phyloP scores from a whole-genome alignment of 1,284 basidiomycete genomes.

The Cryptococcus sp. region DNA sequence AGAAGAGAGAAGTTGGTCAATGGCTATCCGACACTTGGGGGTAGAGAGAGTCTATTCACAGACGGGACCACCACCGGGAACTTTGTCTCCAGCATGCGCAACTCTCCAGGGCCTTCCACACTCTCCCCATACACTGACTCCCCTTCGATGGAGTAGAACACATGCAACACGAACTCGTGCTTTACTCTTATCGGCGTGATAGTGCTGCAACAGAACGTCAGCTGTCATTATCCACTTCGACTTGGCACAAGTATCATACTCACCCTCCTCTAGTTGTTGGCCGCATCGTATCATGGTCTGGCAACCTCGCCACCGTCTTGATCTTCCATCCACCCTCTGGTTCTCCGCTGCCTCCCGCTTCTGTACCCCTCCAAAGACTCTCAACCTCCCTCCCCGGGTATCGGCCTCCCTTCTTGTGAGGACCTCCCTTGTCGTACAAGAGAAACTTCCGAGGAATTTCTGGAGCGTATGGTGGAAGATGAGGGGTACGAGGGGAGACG shows the following conservation, averaged over 20 bases:
- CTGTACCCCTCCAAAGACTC: conserved; percentile 38
- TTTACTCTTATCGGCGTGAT: conserved; percentile 46
- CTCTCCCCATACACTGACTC: conserved; percentile 26
- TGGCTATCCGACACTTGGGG: background rate
- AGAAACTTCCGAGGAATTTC: conserved; percentile 31
- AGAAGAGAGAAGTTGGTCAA: background rate
- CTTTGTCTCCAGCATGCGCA: conserved; percentile 41
- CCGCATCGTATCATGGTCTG: conserved; percentile 44
- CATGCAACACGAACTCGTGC: conserved; percentile 41
- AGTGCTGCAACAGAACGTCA: conserved; percentile 24
- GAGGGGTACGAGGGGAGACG: conserved; percentile 40
- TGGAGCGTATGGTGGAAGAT: conserved; percentile 33
- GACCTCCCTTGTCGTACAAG: conserved; percentile 39
- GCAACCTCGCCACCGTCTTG: conserved; percentile 39
- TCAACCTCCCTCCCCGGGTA: conserved; percentile 29
- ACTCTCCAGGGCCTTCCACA: conserved; percentile 38
- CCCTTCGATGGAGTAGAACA: conserved; percentile 47
- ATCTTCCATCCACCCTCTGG: conserved; percentile 28
- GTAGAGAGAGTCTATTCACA: conserved; percentile 21
- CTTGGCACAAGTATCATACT: conserved; percentile 8
- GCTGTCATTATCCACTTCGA: background rate
- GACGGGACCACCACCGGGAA: conserved; percentile 40
- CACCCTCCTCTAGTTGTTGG: conserved; percentile 45
- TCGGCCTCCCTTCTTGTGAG: conserved; percentile 29
- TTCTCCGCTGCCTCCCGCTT: conserved; percentile 24